Evolutionary conservation across 2,329 filamentous ascomycete species (phyloP).

Genomic region (Didymella lethalis): DNA sequence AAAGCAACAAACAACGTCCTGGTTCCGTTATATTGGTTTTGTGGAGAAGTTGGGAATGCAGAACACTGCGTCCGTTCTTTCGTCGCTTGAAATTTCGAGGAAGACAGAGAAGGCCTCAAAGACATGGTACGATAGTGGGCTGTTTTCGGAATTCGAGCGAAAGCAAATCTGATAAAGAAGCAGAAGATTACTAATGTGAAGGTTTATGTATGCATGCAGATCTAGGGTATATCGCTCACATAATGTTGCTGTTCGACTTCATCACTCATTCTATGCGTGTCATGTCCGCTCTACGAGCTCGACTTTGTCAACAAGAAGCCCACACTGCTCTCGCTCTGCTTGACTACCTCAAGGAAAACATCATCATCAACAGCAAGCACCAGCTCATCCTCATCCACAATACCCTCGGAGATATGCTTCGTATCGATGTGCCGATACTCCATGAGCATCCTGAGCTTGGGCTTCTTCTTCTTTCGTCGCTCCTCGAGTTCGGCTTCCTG

Average conservation of each 20-base stretch:
- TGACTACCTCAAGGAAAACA: constrained; percentile 58
- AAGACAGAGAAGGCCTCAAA: not conserved
- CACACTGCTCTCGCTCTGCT: constrained; percentile 55
- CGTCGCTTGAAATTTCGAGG: not conserved
- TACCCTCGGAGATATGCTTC: constrained; percentile 26
- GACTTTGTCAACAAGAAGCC: constrained; percentile 61
- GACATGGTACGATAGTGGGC: not conserved
- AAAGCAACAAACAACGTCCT: too few relatives aligned
- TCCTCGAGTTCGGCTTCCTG: constrained; percentile 55
- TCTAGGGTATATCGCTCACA: constrained; percentile 14
- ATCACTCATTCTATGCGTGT: not conserved
- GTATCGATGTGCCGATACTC: constrained; percentile 62
- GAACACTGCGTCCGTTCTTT: too few relatives aligned
- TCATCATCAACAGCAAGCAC: constrained; percentile 59
- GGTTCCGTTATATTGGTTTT: too few relatives aligned
- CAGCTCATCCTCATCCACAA: constrained; percentile 39
- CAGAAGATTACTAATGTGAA: not conserved
- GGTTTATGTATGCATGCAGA: not conserved
- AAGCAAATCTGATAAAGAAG: not conserved
- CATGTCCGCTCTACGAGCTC: constrained; percentile 8
- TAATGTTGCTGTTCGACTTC: not conserved
- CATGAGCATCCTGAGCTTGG: constrained; percentile 62
- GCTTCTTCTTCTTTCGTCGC: constrained; percentile 45
- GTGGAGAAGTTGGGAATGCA: too few relatives aligned
- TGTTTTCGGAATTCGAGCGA: not conserved